Base-by-base conservation (phyloP, 306 rosid species). In the Mimosa pudica region DNA sequence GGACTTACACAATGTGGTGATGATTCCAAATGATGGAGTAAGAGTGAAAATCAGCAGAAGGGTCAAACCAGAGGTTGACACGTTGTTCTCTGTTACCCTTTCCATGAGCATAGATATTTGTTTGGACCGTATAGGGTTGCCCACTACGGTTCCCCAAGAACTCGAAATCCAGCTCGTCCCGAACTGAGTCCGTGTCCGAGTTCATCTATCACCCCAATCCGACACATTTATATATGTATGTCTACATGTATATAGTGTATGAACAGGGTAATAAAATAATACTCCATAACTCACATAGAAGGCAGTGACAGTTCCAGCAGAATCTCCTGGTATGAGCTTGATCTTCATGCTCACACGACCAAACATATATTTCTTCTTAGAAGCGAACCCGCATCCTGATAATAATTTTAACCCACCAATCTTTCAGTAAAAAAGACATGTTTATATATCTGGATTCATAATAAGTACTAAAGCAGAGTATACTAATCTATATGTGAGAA, bases 331-430 rank as follows among this genome's bases (percentile, higher is more conserved):
- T 16, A 92, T 48, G 79, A 95, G 97, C 82, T 95, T 95, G 91
- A 95, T 92, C 89, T 91, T 92, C 96, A 95, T 95, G 90, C 96
- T 95, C 70, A 92, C 97, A 70, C 92, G 97, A 5, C 98, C 98
- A 57, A 91, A 95, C 86, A 95, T 73, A 83, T 90, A 92, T 78
- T 90, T 84, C 12, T 51, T 79, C 81, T 81, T 92, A 14, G 98
- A 95, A 73, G 98, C 86, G 84, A 95, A 95, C 71, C 98, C 98
- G 75, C 97, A 88, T 32, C 98, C 98, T 92, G 74, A 2, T 2
- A 0, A 38, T 38, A 5, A 52, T 14, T 52, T 5, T 13, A 16
- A 52, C 17, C 16, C 2, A 55, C 30, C 30, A 20, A 14, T 55
- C 2, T 16, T 14, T 55, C 24, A 55, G 2, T 55, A 16, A 16